These are phyloP conservation scores for Colletotrichum melonis DNA, from an alignment of 2,329 filamentous ascomycete species.

Conservation along the genomic window DNA sequence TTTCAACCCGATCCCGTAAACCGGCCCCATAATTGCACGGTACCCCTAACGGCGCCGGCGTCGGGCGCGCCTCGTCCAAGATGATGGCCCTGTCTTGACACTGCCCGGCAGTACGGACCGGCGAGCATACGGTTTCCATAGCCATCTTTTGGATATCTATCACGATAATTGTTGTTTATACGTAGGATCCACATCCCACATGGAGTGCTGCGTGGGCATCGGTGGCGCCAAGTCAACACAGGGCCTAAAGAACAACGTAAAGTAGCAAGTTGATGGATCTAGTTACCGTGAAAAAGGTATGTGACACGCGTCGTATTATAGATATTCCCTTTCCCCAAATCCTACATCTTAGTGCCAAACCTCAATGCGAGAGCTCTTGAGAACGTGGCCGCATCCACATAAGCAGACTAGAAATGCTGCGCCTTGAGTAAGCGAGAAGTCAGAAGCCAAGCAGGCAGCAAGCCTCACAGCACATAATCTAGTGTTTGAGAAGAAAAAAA, in stretches of 20 bases:
- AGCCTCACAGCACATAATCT: neutral
- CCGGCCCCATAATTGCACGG: neutral
- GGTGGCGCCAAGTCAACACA: too few species aligned
- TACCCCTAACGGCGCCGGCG: neutral
- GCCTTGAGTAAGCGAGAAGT: neutral
- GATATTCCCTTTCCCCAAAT: too few species aligned
- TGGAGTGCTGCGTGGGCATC: too few species aligned
- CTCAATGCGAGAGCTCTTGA: neutral
- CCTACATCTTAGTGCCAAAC: neutral
- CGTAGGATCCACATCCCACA: too few species aligned
- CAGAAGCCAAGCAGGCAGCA: neutral
- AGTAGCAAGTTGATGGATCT: too few species aligned
- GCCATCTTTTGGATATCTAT: neutral
- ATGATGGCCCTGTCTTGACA: neutral
- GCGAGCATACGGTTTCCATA: neutral
- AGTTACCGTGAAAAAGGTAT: too few species aligned
- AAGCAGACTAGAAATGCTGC: neutral
- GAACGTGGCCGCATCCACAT: neutral
- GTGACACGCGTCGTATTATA: too few species aligned
- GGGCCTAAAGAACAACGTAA: too few species aligned
- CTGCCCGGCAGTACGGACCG: neutral
- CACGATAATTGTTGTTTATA: neutral
- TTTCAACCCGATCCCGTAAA: neutral
- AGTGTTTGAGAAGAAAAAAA: too few species aligned
- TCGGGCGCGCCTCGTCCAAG: neutral